Evolutionary conservation across 495 filamentous ascomycete genomes (phyloP), one percentile per base, ranked within the genome.

Genomic region (Cladorrhinum samala): DNA sequence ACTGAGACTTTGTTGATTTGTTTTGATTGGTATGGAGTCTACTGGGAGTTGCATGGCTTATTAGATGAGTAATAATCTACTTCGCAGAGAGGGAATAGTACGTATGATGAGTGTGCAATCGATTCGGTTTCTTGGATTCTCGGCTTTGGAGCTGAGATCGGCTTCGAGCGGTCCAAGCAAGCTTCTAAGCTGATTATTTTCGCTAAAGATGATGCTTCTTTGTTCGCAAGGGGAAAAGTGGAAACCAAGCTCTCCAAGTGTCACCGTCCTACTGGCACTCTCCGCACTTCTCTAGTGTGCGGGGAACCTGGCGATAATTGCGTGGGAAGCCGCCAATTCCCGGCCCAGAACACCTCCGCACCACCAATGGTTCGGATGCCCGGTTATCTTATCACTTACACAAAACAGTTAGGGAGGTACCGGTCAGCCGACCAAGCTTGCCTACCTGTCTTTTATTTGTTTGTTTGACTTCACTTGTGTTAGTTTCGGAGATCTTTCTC

Each of bases 341-440:
- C 56, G 53, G 41, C 38, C 36, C 14, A 44, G 41, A 21, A 46
- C 40, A 40, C 39, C 50, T 33, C 9, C 13, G 44, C 38, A 20
- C 39, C 39, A 17, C 14, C 30, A 14, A n/a, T n/a, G n/a, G 27
- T 33, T 33, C 27, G 27, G 27, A 33, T 11, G 27, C 27, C 16
- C 30, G 33, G 46, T 39, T 55, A 59, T 59, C 56, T 59, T 59
- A 59, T 59, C 56, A 59, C 56, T 59, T 59, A 59, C 56, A 59
- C 52, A 17, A 18, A 20, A 47, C 9, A 23, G 16, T 47, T 27
- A 11, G 11, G 5, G 5, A 33, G 5, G 11, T 25, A 13, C n/a
- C 25, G 21, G 45, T 47, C 45, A 47, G 21, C 45, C n/a, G 45
- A 16, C 5, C 45, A 17, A 17, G 6, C 39, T 18, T 18, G 3